Percentiles rank a stretch among this genome's conserved stretches.
These are phyloP conservation scores for Penicillium daleae DNA, from an alignment of 495 filamentous ascomycete species.

Conservation along the genomic window DNA sequence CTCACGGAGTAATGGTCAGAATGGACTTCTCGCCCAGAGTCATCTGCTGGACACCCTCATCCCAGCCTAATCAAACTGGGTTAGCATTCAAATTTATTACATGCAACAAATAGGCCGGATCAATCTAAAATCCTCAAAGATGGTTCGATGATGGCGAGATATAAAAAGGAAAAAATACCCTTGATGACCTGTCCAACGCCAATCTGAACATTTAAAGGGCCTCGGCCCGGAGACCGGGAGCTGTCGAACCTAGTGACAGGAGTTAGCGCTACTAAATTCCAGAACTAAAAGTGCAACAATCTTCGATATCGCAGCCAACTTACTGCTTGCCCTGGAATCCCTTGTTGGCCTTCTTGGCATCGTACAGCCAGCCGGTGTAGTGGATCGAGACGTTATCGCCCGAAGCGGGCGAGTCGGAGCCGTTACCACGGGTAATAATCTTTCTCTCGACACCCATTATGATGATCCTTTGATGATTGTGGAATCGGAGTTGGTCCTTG, in stretches of 20 bases:
- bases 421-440: conserved; percentile 52
- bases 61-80: conserved; percentile 66
- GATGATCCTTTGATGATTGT: not conserved
- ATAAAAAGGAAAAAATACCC: conserved; percentile 52
- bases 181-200: conserved; percentile 78
- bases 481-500: not conserved
- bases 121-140: not conserved
- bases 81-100: conserved; percentile 5
- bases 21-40: conserved; percentile 77
- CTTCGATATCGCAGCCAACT: conserved; percentile 14
- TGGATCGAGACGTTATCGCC: conserved; percentile 79
- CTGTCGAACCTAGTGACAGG: conserved; percentile 69
- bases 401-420: conserved; percentile 54
- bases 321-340: conserved; percentile 55
- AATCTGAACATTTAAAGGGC: conserved; percentile 68
- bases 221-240: conserved; percentile 59
- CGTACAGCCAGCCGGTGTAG: conserved; percentile 83
- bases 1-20: conserved; percentile 78
- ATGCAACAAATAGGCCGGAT: not conserved
- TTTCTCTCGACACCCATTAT: conserved; percentile 60
- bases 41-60: conserved; percentile 81
- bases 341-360: conserved; percentile 53
- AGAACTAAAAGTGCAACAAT: too few species aligned
- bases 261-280: not conserved
- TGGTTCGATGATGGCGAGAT: not conserved